Evolutionary conservation across 148 eudicot species (phyloP).

Genomic region (Arbutus unedo): DNA sequence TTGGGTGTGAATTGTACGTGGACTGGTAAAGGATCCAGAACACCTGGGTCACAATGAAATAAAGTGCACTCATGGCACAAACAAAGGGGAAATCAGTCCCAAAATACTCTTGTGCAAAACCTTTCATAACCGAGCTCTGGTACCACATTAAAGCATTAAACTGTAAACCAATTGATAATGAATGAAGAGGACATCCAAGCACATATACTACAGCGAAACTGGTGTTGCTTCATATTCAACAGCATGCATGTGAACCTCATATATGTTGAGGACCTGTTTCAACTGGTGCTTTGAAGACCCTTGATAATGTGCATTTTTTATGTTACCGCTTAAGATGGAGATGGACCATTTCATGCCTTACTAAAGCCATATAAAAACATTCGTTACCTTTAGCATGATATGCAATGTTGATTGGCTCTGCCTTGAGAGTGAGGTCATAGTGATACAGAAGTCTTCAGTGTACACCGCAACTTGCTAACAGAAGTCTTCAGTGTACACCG

Average conservation of each 20-base stretch:
- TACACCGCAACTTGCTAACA: not conserved
- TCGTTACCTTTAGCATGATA: not conserved
- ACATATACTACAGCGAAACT: not conserved
- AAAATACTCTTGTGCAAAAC: not conserved
- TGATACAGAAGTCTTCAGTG: not conserved
- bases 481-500: not conserved
- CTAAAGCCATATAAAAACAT: not conserved
- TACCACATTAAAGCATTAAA: not conserved
- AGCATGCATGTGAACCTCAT: not conserved
- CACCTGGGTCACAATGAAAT: not conserved
- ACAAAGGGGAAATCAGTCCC: not conserved
- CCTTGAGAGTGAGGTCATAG: not conserved
- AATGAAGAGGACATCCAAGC: not conserved
- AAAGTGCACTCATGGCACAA: not conserved
- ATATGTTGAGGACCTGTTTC: not conserved
- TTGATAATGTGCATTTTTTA: not conserved
- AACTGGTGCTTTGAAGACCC: conserved; percentile 5
- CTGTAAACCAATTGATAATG: not conserved
- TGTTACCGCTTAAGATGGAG: not conserved
- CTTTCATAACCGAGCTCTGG: not conserved
- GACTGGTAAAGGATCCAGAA: not conserved
- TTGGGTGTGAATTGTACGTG: not conserved
- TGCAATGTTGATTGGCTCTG: not conserved
- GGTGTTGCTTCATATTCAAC: not conserved
- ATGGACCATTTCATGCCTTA: not conserved